Evolutionary conservation across 768 basidiomycete genomes (phyloP).

Genomic region (Rhodosporidiobolus sp.): DNA sequence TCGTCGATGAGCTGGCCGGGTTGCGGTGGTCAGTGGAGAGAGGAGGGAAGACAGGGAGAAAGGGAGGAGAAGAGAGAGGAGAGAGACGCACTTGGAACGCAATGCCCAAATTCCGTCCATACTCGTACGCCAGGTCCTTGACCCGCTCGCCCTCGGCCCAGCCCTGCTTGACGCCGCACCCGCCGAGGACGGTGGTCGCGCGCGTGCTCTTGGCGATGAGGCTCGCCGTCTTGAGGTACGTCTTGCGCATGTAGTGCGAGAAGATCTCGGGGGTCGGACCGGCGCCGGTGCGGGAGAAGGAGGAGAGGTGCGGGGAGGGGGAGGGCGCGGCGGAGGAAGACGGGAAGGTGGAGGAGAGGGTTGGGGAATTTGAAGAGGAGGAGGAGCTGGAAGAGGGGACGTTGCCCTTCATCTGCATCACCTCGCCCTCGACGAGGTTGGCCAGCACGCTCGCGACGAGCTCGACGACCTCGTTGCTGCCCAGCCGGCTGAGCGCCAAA

Average conservation of each 20-base stretch:
- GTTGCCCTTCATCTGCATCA: conserved; percentile 64
- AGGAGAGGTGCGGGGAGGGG: background rate
- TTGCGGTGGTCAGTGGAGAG: background rate
- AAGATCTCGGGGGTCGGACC: conserved; percentile 49
- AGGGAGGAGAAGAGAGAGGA: background rate
- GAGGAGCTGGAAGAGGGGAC: conserved; percentile 40
- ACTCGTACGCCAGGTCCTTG: conserved; percentile 87
- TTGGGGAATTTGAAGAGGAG: conserved; percentile 19
- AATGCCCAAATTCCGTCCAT: conserved; percentile 83
- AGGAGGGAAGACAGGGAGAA: background rate
- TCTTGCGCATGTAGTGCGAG: conserved; percentile 76
- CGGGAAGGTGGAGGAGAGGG: conserved; percentile 32
- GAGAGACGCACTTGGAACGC: conserved; percentile 77
- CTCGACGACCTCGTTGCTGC: conserved; percentile 85
- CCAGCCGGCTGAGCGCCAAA: conserved; percentile 79
- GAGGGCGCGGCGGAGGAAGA: background rate
- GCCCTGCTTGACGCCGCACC: conserved; percentile 54
- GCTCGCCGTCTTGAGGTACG: conserved; percentile 87
- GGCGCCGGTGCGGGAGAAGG: conserved; percentile 13
- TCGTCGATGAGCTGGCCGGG: conserved; percentile 81
- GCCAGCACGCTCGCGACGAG: conserved; percentile 85
- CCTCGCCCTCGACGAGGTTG: conserved; percentile 95
- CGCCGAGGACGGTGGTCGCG: conserved; percentile 82
- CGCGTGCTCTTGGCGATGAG: conserved; percentile 84
- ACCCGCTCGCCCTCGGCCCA: conserved; percentile 66